A percentile compares a stretch with the other conserved stretches of the same genome.
Conservation (phyloP, 75 land plant genomes). For the Ceratopteris richardii region DNA sequence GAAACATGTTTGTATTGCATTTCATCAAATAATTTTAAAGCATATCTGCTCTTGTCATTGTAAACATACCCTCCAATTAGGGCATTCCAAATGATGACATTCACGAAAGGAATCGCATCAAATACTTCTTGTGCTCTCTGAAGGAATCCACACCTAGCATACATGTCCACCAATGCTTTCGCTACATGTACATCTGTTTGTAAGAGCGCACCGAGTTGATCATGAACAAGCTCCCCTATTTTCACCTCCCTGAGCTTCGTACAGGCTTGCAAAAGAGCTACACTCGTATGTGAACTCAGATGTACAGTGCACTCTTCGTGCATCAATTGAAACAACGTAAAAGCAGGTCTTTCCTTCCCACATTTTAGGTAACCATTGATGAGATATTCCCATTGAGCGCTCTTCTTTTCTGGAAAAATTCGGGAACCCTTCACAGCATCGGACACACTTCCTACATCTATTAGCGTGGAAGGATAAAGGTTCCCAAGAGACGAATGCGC, state of each 20-base stretch:
- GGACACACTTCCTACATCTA: too few species aligned
- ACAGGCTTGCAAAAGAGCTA: slow-evolving; percentile 28
- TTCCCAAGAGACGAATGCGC: too few species aligned
- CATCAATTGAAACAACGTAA: too few species aligned
- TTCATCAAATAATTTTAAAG: slow-evolving; percentile 35
- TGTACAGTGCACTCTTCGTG: too few species aligned
- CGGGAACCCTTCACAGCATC: too few species aligned
- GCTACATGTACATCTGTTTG: slow-evolving; percentile 25
- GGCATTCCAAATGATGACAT: slow-evolving; percentile 53
- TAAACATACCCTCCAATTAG: slow-evolving; percentile 59
- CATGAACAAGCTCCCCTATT: slow-evolving; percentile 52
- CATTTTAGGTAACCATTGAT: too few species aligned
- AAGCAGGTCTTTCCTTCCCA: too few species aligned
- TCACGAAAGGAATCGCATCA: slow-evolving; percentile 27
- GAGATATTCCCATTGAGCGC: too few species aligned
- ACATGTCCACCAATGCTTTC: slow-evolving; percentile 59
- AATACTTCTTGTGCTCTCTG: slow-evolving; percentile 39
- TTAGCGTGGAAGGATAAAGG: too few species aligned
- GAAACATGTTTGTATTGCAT: slow-evolving; percentile 24
- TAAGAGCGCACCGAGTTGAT: slow-evolving; percentile 26
- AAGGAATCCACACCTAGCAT: slow-evolving; percentile 46
- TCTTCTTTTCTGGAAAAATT: too few species aligned
- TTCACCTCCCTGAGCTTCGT: slow-evolving; percentile 34
- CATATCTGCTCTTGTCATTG: slow-evolving; percentile 35
- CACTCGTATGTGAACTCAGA: slow-evolving; percentile 8